phyloP scores from a whole-genome alignment of 257 asterid species.

The Solanum chaucha region DNA sequence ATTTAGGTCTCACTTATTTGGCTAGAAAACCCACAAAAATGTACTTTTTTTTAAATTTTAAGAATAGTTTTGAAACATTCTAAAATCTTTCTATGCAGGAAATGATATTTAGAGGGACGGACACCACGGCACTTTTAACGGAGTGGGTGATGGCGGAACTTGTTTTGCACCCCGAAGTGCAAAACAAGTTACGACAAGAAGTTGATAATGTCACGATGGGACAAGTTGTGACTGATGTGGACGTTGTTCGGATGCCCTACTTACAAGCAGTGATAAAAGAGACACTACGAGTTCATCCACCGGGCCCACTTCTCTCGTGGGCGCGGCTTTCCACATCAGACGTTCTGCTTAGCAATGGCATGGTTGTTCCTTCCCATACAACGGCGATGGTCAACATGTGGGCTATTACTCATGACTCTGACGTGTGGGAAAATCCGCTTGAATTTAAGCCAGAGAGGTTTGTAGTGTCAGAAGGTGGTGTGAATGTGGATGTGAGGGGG shows the following conservation, averaged over 20 bases:
- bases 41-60: too few species aligned
- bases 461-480: constrained; percentile 7
- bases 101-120: constrained; percentile 49
- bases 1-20: too few species aligned
- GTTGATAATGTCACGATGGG: not conserved
- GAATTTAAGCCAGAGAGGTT: constrained; percentile 32
- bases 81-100: constrained; percentile 9
- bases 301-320: constrained; percentile 51
- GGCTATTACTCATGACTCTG: constrained; percentile 40
- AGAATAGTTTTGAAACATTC: too few species aligned
- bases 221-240: constrained; percentile 8
- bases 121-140: constrained; percentile 35
- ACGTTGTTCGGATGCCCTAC: constrained; percentile 16
- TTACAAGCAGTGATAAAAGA: constrained; percentile 40
- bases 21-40: too few species aligned
- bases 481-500: constrained; percentile 30
- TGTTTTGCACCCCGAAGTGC: constrained; percentile 23
- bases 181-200: constrained; percentile 14
- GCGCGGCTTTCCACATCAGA: constrained; percentile 29
- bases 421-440: constrained; percentile 22
- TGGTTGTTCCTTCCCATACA: constrained; percentile 36
- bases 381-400: constrained; percentile 57
- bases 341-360: constrained; percentile 29
- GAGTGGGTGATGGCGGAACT: constrained; percentile 56
- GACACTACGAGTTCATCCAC: constrained; percentile 42